These are phyloP conservation scores for Hortaea werneckii DNA, from an alignment of 2,329 filamentous ascomycete species.

Conservation along the genomic window DNA sequence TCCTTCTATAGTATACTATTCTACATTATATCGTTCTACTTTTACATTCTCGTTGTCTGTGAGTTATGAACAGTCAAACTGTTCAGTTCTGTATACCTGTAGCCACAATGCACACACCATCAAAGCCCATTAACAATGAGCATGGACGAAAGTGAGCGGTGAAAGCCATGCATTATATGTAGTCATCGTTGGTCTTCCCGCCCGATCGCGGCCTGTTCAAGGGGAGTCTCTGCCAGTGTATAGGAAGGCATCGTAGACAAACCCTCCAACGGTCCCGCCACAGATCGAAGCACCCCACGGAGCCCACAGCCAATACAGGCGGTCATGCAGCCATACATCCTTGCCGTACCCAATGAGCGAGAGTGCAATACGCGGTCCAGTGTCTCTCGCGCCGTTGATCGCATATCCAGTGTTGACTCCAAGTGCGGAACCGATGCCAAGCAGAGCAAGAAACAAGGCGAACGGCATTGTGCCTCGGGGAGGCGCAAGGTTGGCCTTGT, in stretches of 20 bases:
- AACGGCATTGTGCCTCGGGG: not conserved
- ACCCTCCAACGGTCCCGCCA: slow-evolving; percentile 52
- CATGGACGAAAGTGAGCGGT: too few relatives aligned
- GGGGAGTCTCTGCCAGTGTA: slow-evolving; percentile 43
- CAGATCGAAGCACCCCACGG: slow-evolving; percentile 56
- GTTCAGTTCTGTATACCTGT: too few relatives aligned
- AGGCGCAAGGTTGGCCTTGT: slow-evolving; percentile 1
- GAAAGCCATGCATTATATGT: too few relatives aligned
- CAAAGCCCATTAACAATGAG: too few relatives aligned
- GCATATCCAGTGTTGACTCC: slow-evolving; percentile 47
- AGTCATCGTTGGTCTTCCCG: not conserved
- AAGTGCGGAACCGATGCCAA: not conserved
- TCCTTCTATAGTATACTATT: too few relatives aligned
- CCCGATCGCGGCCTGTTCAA: not conserved
- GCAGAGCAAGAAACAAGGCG: not conserved
- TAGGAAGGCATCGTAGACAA: slow-evolving; percentile 57
- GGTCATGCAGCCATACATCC: slow-evolving; percentile 43
- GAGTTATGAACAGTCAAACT: too few relatives aligned
- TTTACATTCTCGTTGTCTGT: too few relatives aligned
- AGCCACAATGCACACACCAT: too few relatives aligned
- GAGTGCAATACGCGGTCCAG: slow-evolving; percentile 56
- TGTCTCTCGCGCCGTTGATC: slow-evolving; percentile 59
- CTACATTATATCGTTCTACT: too few relatives aligned
- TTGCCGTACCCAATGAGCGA: slow-evolving; percentile 57
- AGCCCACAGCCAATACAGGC: slow-evolving; percentile 40